Base-by-base conservation (phyloP, 2,329 filamentous ascomycete genomes). In the Phialophora tarda region DNA sequence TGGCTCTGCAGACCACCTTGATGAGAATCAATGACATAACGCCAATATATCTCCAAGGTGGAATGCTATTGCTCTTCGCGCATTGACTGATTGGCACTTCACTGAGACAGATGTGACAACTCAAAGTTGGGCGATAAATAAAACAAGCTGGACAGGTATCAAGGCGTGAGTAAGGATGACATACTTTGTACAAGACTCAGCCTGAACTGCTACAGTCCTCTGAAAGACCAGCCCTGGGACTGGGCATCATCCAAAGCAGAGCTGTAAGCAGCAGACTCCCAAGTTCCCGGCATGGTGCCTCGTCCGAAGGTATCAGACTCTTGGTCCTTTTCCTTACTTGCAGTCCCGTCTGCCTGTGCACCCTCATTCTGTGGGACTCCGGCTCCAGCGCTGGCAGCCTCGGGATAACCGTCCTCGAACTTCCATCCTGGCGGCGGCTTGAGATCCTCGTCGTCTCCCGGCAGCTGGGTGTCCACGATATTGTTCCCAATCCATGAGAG, bases 61-160 rank as follows among this genome's bases (percentile, higher is more conserved):
- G 63, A 64, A 64, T 59, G 67, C 65, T 65, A 54, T 71, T 65
- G 58, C 47, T 73, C 68, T 73, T 71, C 70, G 71, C 71, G 38
- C 69, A 70, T 32, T 68, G 71, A 73, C 71, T 73, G 61, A 73
- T 72, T 70, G 69, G 69, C 71, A 73, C 70, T 55, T 67, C 70
- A 73, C 65, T 62, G 67, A 68, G 56, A 67, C 48, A 66, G 64
- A 71, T 69, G 70, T 73, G 71, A 72, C 70, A 72, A 72, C 70
- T 73, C 55, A 73, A 59, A 73, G 62, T 62, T 70, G 61, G 71
- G 71, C 71, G 70, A 67, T 66, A 12, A 47, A 51, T 23, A 38
- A 34, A 30, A 50, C 38, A 53, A 24, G 11, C 26, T 53, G 48
- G 48, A 28, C 14, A 24, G 23, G 14, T 26, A 12, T 14, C 17